Evolutionary conservation across 139 green algal genomes (phyloP), one percentile per base, ranked within the genome.

Genomic region (Zygnema cylindricum): DNA sequence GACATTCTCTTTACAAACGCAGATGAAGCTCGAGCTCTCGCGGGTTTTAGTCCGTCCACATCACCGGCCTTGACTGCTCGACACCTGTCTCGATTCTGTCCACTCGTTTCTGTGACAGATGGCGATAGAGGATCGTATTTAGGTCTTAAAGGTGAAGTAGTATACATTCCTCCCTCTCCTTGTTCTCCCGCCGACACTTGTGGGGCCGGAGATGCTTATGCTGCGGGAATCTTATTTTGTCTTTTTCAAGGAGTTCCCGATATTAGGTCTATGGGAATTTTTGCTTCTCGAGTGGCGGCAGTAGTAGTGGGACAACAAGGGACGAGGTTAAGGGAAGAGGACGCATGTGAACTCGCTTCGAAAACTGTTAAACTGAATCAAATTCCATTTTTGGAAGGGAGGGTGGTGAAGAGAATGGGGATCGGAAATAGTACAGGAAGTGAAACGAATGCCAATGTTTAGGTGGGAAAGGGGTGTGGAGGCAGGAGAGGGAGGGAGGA

Each of bases 1-100:
- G 96, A 98, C 92, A 69, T 98, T 32, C 85, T 98, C 23, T 98
- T 98, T 76, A 87, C 92, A 76, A 98, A 98, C 88, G 69, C 87
- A 1, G 83, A 63, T 0, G 95, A 96, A 73, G 94, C 93, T 30
- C 25, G 86, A 7, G 86, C 86, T 25, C 86, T 90, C 3, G 21
- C 79, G 32, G 77, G 43, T 69, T 57, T 43, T 21, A 16, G 76
- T 21, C 33, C 32, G 23, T 36, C 23, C 77, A 57, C 86, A 41
- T 89, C 41, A 2, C 91, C 91, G 0, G 77, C 94, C 82, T 75
- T 92, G 7, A 93, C 92, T 40, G 95, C 95, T 2, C 69, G 91
- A 41, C 25, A 79, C 23, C 87, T 98, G 40, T 92, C 88, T 0
- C 81, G 81, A 21, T 84, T 94, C 22, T 96, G 93, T 87, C 82